These are phyloP conservation scores for Flueggea neowawraea DNA, from an alignment of 441 rosid species.

Conservation along the genomic window DNA sequence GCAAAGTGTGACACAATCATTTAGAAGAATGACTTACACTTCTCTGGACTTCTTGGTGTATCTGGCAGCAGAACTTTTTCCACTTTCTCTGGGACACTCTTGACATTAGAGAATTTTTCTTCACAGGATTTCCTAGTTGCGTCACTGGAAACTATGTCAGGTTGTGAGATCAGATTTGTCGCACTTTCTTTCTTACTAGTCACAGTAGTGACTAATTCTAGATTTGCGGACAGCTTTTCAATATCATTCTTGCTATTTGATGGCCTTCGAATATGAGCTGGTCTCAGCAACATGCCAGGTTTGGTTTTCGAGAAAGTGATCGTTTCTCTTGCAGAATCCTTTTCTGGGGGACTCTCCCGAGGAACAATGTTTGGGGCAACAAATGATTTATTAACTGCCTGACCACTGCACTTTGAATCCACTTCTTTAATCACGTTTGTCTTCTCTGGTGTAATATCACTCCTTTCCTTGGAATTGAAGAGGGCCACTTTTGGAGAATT, in stretches of 20 bases:
- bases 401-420: constrained; percentile 38
- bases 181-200: constrained; percentile 28
- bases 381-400: constrained; percentile 34
- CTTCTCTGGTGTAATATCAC: constrained; percentile 28
- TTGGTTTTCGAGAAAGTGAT: constrained; percentile 73
- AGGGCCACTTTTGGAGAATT: constrained; percentile 40
- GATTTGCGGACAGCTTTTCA: constrained; percentile 36
- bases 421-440: constrained; percentile 25
- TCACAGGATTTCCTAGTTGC: constrained; percentile 31
- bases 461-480: constrained; percentile 31
- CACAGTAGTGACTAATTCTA: constrained; percentile 32
- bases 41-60: constrained; percentile 36
- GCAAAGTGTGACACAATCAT: background rate
- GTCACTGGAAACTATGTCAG: constrained; percentile 27
- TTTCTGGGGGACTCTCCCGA: constrained; percentile 41
- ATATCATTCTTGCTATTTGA: constrained; percentile 55
- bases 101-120: constrained; percentile 34
- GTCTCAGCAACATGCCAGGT: constrained; percentile 88
- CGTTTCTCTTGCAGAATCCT: constrained; percentile 53
- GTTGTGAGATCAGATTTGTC: constrained; percentile 28
- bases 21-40: constrained; percentile 41
- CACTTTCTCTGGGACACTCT: constrained; percentile 36
- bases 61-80: constrained; percentile 38
- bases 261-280: constrained; percentile 68
- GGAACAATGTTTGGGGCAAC: constrained; percentile 34